Evolutionary conservation across 2,329 filamentous ascomycete genomes (phyloP).

Genomic region (Xylariomycetidae sp.): DNA sequence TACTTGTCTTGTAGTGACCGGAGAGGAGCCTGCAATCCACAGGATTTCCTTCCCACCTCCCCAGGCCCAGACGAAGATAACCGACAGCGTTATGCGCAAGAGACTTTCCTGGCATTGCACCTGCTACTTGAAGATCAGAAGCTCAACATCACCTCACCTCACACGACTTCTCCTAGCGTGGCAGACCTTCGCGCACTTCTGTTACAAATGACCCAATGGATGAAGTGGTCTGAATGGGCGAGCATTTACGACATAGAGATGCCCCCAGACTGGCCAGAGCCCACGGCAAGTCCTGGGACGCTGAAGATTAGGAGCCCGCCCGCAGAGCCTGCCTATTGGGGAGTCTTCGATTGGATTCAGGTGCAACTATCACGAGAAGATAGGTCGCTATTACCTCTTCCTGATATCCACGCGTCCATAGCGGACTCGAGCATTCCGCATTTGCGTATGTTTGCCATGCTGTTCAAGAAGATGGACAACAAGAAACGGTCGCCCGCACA

Average conservation of each 20-base stretch:
- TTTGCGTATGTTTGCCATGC: conserved; percentile 62
- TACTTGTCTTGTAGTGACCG: conserved; percentile 59
- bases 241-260: conserved; percentile 47
- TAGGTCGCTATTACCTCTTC: conserved; percentile 10
- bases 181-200: conserved; percentile 64
- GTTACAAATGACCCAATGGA: conserved; percentile 75
- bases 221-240: conserved; percentile 58
- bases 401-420: conserved; percentile 14
- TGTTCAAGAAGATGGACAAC: conserved; percentile 54
- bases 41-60: conserved; percentile 62
- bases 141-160: conserved; percentile 55
- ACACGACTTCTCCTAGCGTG: conserved; percentile 37
- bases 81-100: conserved; percentile 55
- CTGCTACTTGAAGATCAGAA: conserved; percentile 87
- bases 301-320: conserved; percentile 7
- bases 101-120: conserved; percentile 72
- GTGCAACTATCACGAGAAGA: conserved; percentile 31
- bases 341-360: conserved; percentile 49
- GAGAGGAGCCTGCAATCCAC: conserved; percentile 41
- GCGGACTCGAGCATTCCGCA: conserved; percentile 48
- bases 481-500: conserved; percentile 46
- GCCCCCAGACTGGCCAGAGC: conserved; percentile 35
- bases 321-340: conserved; percentile 26
- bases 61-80: conserved; percentile 45
- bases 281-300: conserved; percentile 3